phyloP scores from a whole-genome alignment of 2,329 filamentous ascomycete genomes.

The Sporothrix globosa region DNA sequence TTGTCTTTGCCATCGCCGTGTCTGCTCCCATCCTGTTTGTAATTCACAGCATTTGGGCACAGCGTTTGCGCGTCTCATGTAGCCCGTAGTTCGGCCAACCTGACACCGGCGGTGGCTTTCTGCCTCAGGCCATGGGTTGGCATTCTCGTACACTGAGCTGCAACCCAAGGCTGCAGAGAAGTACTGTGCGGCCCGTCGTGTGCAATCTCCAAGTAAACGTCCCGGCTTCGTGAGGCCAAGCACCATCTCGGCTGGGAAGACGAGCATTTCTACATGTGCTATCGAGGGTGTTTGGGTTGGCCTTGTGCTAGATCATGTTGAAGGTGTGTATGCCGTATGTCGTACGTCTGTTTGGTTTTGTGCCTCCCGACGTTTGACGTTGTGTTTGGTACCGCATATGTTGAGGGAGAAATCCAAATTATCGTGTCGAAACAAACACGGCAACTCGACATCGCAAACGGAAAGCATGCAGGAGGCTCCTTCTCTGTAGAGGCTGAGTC shows the following conservation, averaged over 20 bases:
- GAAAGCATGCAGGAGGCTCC: neutral
- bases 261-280: neutral
- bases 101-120: neutral
- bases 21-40: neutral
- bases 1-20: neutral
- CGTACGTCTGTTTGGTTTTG: neutral
- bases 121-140: neutral
- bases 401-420: neutral
- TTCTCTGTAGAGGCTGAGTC: neutral
- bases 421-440: neutral
- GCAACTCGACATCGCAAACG: neutral
- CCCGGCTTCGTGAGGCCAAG: conserved; percentile 6
- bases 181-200: too few species aligned
- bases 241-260: conserved; percentile 1
- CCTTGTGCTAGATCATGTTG: neutral
- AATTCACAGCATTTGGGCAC: neutral
- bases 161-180: neutral
- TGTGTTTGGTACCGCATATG: neutral
- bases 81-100: neutral
- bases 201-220: neutral
- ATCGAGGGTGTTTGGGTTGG: neutral
- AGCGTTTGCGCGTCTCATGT: neutral
- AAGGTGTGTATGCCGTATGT: neutral
- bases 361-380: neutral
- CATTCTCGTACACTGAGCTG: too few species aligned